Base-by-base conservation (phyloP, 805 yeast species). In the Candida sakaeoensis region DNA sequence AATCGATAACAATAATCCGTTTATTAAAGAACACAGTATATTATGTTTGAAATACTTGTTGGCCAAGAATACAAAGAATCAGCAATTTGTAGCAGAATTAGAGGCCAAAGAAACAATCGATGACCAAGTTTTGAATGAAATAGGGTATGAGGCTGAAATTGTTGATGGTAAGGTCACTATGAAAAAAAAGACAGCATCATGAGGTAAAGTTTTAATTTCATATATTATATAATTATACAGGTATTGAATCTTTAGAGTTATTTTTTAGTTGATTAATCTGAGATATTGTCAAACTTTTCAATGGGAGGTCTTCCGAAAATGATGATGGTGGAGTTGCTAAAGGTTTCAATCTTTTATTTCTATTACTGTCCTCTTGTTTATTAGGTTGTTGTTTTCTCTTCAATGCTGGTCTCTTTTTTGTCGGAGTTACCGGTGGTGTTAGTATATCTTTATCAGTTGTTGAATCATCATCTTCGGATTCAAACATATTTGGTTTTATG, bases 1-100 rank as follows among this genome's bases (percentile, higher is more conserved):
- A 28, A 80, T 93, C 37, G 98, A 91, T 57, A 82, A 80, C 33
- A 79, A 85, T 55, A 95, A 93, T 57, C 98, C 97, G 0, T 91
- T 74, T 50, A 82, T 85, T 41, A 83, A 87, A 48, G 99, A 91
- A 54, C 66, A 91, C 44, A 75, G 95, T 1, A 85, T 93, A 24
- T 62, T 91, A 5, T 87, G 96, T 53, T 56, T 93, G 21, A 77
- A 82, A 51, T 81, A 80, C 44, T 60, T 89, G 23, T 60, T 91
- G 12, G 74, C 76, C 17, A 69, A 74, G 8, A 93, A 93, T 51
- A 52, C 48, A 3, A 69, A 65, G 34, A 93, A 91, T 57, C 97
- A 91, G 60, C 68, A 73, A 1, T 79, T 89, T 55, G 89, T 91
- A 1, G 80, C 85, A 0, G 61, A 72, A 26, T 58, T 91, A 43